A percentile compares a stretch with the other conserved stretches of the same genome.
phyloP scores from a whole-genome alignment of 1,139 yeast species.

The Taiozyma onychis region DNA sequence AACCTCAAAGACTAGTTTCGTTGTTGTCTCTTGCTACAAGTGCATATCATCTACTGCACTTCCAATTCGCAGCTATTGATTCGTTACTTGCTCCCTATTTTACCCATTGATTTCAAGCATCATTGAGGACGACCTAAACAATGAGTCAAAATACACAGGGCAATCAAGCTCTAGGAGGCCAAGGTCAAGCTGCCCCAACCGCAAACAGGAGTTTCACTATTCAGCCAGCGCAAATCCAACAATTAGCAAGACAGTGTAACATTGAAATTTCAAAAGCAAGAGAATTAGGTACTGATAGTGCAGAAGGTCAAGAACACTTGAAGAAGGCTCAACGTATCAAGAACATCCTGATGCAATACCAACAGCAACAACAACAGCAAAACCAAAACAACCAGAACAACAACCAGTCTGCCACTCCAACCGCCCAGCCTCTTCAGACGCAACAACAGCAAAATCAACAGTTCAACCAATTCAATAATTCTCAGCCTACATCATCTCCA shows the following conservation, averaged over 20 bases:
- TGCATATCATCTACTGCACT: neutral
- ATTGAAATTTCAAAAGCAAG: constrained; percentile 61
- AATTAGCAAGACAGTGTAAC: constrained; percentile 54
- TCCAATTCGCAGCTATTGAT: neutral
- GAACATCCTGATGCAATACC: constrained; percentile 22
- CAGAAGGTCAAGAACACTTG: constrained; percentile 64
- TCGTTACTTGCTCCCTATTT: neutral
- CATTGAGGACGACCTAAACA: neutral
- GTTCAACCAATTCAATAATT: constrained; percentile 9
- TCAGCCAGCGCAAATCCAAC: constrained; percentile 55
- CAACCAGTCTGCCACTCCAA: constrained; percentile 8
- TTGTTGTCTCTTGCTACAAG: neutral
- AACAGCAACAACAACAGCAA: constrained; percentile 15
- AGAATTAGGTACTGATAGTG: constrained; percentile 48
- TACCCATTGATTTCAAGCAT: neutral
- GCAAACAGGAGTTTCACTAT: constrained; percentile 13
- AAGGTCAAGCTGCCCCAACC: neutral
- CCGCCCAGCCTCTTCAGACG: constrained; percentile 16
- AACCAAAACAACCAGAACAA: constrained; percentile 17
- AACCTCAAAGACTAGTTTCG: neutral
- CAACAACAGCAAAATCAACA: constrained; percentile 18
- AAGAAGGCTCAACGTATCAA: constrained; percentile 60
- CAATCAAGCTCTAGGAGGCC: neutral
- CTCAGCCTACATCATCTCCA: constrained; percentile 13
- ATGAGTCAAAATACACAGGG: constrained; percentile 6